phyloP scores from a whole-genome alignment of 768 basidiomycete genomes.

The Serpula lacrymans region DNA sequence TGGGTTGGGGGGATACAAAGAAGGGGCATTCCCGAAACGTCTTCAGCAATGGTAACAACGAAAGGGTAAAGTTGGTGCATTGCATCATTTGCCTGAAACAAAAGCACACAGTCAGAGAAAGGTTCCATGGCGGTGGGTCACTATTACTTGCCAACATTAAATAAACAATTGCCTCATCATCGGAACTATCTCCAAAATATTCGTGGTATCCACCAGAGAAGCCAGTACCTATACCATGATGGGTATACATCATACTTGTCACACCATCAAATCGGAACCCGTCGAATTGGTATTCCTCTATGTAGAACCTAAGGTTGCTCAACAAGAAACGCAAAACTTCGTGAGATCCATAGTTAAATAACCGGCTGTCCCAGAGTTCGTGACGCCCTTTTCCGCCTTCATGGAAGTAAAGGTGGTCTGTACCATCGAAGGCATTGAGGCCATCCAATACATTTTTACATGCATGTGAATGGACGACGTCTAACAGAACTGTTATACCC shows the following conservation, averaged over 20 bases:
- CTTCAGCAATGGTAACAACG: slow-evolving; percentile 92
- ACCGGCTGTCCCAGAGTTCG: slow-evolving; percentile 95
- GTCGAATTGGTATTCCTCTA: slow-evolving; percentile 94
- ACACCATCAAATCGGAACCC: slow-evolving; percentile 99
- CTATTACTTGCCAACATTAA: slow-evolving; percentile 82
- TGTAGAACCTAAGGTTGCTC: slow-evolving; percentile 92
- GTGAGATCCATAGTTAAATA: slow-evolving; percentile 95
- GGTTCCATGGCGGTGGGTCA: too few species aligned
- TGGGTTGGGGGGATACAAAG: slow-evolving; percentile 73
- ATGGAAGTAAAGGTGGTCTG: slow-evolving; percentile 97
- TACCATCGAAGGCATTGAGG: slow-evolving; percentile 94
- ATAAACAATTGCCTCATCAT: slow-evolving; percentile 89
- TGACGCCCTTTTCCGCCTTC: slow-evolving; percentile 88
- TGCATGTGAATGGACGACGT: slow-evolving; percentile 97
- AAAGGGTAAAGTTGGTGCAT: slow-evolving; percentile 79
- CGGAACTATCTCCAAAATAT: slow-evolving; percentile 86
- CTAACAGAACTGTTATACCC: slow-evolving; percentile 90
- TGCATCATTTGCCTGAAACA: slow-evolving; percentile 80
- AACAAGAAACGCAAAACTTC: slow-evolving; percentile 94
- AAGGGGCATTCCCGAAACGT: slow-evolving; percentile 98
- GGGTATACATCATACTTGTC: slow-evolving; percentile 98
- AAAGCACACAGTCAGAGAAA: slow-evolving; percentile 8
- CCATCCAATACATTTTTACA: slow-evolving; percentile 98
- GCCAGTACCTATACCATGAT: slow-evolving; percentile 96
- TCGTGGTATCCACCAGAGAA: slow-evolving; percentile 99